Evolutionary conservation across 768 basidiomycete genomes (phyloP), one percentile per base, ranked within the genome.

Genomic region (Mycena filopes): DNA sequence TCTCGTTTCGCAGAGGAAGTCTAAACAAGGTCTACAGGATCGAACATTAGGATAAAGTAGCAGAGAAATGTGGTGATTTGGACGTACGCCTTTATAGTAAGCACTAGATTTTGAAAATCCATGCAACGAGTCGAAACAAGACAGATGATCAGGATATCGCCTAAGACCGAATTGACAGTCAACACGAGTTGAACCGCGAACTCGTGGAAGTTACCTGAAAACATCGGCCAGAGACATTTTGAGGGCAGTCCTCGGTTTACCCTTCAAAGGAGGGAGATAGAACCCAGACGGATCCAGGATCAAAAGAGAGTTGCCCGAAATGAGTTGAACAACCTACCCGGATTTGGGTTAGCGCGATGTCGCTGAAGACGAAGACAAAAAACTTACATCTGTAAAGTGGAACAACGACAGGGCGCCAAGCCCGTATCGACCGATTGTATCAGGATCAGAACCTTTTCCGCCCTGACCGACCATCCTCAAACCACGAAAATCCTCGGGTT

Each of bases 401-500:
- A 72, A 78, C 33, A 75, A 63, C 0, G 70, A 68, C 18, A 78
- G 60, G 2, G 75, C 71, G 1, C 77, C 77, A 13, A 76, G 63
- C 4, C 77, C 77, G 61, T 76, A 78, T 9, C 69, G 70, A 3
- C 77, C 77, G 25, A 77, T 77, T 10, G 68, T 68, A 33, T 72
- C 71, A 4, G 50, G 58, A 16, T 68, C 41, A 12, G 55, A 70
- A 3, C 53, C 59, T 51, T 78, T 77, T 2, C 74, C 73, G 2
- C 76, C 75, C 8, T 60, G 50, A 10, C 77, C 77, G 12, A 78
- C 65, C 23, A 66, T 55, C 11, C 72, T 57, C 41, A 78, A 63
- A 0, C 75, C 74, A 16, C 67, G 56, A 41, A 75, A 74, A 61
- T 78, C 76, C n/a, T 69, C 51, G 4, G 68, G 54, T 2, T 41